A percentile compares a stretch with the other conserved stretches of the same genome.
Evolutionary conservation across 1,284 basidiomycete species (phyloP).

Genomic region (Peniophora sp.): DNA sequence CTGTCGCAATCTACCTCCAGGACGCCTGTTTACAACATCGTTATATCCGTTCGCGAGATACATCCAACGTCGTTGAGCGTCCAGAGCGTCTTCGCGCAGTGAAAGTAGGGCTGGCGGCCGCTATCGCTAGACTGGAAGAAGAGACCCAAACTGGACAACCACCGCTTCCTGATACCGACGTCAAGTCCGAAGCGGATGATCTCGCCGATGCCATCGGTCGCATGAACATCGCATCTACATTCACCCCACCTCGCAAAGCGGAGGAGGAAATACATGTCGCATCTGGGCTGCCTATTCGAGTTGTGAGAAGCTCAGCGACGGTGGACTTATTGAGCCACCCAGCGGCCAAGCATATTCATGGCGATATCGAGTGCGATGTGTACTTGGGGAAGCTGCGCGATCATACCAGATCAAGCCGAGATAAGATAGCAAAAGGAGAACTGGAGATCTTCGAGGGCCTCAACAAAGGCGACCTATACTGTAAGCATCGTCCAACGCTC

Average conservation of each 20-base stretch:
- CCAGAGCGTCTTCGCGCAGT: slow-evolving; percentile 85
- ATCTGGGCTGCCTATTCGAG: slow-evolving; percentile 22
- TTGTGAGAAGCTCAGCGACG: slow-evolving; percentile 46
- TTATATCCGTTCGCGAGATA: slow-evolving; percentile 71
- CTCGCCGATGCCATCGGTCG: slow-evolving; percentile 47
- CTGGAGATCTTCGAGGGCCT: slow-evolving; percentile 75
- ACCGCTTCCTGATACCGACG: not conserved
- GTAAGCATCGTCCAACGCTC: slow-evolving; percentile 37
- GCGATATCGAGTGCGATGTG: slow-evolving; percentile 57
- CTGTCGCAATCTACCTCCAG: slow-evolving; percentile 41
- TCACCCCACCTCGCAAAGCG: not conserved
- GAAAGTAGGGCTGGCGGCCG: slow-evolving; percentile 71
- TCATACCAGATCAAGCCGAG: slow-evolving; percentile 60
- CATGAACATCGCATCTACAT: slow-evolving; percentile 35
- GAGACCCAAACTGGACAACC: too few relatives aligned
- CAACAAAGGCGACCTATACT: slow-evolving; percentile 79
- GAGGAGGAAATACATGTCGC: slow-evolving; percentile 4
- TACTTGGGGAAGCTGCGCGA: slow-evolving; percentile 55
- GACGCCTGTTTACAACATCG: slow-evolving; percentile 66
- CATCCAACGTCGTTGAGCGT: slow-evolving; percentile 75
- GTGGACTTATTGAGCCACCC: slow-evolving; percentile 49
- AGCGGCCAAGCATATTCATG: slow-evolving; percentile 70
- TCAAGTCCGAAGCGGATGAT: slow-evolving; percentile 26
- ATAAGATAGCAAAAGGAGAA: slow-evolving; percentile 55
- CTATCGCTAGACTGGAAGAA: slow-evolving; percentile 64